Base-by-base conservation (phyloP, 306 rosid genomes). In the Myrica gale region DNA sequence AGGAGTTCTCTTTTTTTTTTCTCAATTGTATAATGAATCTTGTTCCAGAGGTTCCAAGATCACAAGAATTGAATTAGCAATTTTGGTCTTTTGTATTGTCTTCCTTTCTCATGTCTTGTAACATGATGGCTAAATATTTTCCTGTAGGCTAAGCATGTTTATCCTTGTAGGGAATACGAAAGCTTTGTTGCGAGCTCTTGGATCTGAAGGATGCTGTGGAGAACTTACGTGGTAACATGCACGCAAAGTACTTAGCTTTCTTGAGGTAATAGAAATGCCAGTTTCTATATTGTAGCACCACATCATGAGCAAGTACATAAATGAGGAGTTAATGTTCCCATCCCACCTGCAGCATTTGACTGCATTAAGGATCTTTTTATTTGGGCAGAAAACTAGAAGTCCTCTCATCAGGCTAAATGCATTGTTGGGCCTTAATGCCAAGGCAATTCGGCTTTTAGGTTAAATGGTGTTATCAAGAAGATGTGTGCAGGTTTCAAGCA, bases 181-280 rank as follows among this genome's bases (percentile, higher is more conserved):
- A 88, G 84, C 93, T 95, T 78, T 95, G 97, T 76, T 92, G 97
- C 70, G 97, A 95, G 86, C 97, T 95, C 48, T 75, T 95, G 81
- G 96, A 92, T 85, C 84, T 95, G 72, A 92, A 92, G 90, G 99
- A 95, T 85, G 89, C 92, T 4, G 97, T 95, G 83, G 97, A 95
- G 90, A 95, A 90, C 78, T 87, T 95, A 82, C 80, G 97, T 87
- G 97, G 99, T 70, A 87, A 95, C 84, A 92, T 84, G 97, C 91
- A 84, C 73, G 78, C 97, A 0, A 95, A 95, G 88, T 90, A 85
- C 87, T 82, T 92, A 87, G 97, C 99, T 78, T 95, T 95, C 85
- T 74, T 95, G 80, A 92, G 99, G 99, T 92, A 81, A 74, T 63
- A 45, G 54, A 75, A 68, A 68, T 68, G 42, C n/a, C n/a, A 11